Evolutionary conservation across 352 stramenopile genomes (phyloP), one percentile per base, ranked within the genome.

Genomic region (Pythium rishiriense): DNA sequence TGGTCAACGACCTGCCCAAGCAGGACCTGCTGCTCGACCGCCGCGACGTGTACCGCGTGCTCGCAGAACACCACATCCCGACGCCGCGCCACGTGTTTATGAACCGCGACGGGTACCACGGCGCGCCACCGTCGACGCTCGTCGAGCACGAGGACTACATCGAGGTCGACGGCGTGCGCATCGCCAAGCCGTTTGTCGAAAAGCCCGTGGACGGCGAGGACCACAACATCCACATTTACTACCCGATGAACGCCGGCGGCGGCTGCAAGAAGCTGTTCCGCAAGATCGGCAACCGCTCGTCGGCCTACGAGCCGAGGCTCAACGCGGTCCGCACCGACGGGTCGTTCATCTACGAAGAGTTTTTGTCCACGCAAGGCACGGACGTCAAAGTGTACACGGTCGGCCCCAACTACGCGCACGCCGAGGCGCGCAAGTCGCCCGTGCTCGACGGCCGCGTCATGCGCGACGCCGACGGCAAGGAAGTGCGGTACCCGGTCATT

Each of bases 201-300:
- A 99, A 99, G 69, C 98, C 98, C 1, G 97, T 99, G 22, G 91
- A 99, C 74, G 97, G 95, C 24, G 98, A 99, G 66, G 96, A 99
- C 80, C 98, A 99, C 78, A 99, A 99, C 73, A 98, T 99, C 68
- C 81, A 98, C 73, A 99, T 99, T 58, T 99, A 99, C 76, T 99
- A 99, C 76, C 98, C 98, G 1, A 97, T 96, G 68, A 98, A 85
- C 53, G 97, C 97, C 21, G 98, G 98, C n/a, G 98, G 98, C 31
- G 98, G 98, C 29, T 98, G 96, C 73, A 99, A 99, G 74, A 93
- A 97, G 45, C 84, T 99, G 0, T 99, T 99, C 82, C 94, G 98
- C 14, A 99, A 99, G 73, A 79, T 96, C 10, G 89, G 88, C 41
- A 94, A 97, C 68, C 76, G 90, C 35, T 96, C 85, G 37, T 91